These are phyloP conservation scores for Lignosus rhinocerotis DNA, from an alignment of 1,284 basidiomycete species.

Conservation along the genomic window DNA sequence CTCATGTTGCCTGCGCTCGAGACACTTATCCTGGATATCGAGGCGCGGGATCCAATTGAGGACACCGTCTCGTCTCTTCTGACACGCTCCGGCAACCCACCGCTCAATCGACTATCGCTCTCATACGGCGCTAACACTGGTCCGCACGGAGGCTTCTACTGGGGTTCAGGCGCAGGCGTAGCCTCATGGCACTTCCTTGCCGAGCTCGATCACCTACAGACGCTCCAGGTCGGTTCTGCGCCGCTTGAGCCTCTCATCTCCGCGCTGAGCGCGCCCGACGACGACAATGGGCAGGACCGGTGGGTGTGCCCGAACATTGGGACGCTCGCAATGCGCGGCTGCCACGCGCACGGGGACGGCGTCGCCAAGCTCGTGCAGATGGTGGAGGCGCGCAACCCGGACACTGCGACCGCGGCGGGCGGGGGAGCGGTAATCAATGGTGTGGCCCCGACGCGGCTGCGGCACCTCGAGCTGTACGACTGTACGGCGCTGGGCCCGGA, in stretches of 20 bases:
- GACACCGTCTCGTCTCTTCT: constrained; percentile 62
- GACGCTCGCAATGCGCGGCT: constrained; percentile 56
- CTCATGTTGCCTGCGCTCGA: constrained; percentile 57
- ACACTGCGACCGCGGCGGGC: constrained; percentile 28
- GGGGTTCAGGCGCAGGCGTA: constrained; percentile 41
- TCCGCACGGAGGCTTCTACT: constrained; percentile 43
- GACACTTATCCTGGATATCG: constrained; percentile 62
- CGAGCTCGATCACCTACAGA: constrained; percentile 49
- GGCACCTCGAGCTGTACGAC: constrained; percentile 61
- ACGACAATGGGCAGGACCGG: constrained; percentile 45
- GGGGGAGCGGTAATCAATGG: constrained; percentile 15
- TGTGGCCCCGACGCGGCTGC: constrained; percentile 49
- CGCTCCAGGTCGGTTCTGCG: constrained; percentile 60
- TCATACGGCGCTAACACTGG: constrained; percentile 47
- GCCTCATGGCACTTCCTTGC: constrained; percentile 51
- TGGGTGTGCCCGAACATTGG: constrained; percentile 65
- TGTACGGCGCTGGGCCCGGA: constrained; percentile 63
- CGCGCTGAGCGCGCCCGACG: constrained; percentile 57
- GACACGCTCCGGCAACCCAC: constrained; percentile 54
- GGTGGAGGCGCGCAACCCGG: constrained; percentile 68
- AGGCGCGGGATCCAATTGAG: constrained; percentile 67
- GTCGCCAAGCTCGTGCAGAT: constrained; percentile 65
- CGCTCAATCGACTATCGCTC: constrained; percentile 56
- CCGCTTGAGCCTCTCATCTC: constrained; percentile 60
- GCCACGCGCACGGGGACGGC: constrained; percentile 61